Evolutionary conservation across 2,329 filamentous ascomycete species (phyloP).

Genomic region (Cordyceps farinosa): DNA sequence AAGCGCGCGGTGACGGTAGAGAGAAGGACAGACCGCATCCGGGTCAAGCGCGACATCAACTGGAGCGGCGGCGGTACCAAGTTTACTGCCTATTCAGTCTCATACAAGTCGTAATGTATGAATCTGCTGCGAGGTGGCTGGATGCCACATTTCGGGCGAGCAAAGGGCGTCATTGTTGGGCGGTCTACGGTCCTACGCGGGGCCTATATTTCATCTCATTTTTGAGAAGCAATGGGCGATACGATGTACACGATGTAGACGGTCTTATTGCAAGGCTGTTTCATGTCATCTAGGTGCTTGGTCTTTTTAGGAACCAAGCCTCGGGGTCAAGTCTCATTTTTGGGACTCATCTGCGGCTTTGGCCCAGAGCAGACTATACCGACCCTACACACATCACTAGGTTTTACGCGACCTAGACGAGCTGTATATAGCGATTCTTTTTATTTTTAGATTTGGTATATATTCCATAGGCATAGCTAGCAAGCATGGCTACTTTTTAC

Average conservation of each 20-base stretch:
- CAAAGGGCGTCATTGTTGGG: too few relatives aligned
- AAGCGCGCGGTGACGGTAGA: not conserved
- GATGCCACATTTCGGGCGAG: not conserved
- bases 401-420: not conserved
- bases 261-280: not conserved
- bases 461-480: not conserved
- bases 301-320: too few relatives aligned
- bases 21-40: not conserved
- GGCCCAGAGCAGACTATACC: not conserved
- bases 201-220: not conserved
- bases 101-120: conserved; percentile 4
- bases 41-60: not conserved
- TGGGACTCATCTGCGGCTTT: not conserved
- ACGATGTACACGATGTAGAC: not conserved
- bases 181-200: too few relatives aligned
- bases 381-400: not conserved
- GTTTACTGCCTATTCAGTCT: conserved; percentile 8
- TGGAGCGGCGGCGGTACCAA: not conserved
- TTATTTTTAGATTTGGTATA: conserved; percentile 2
- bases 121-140: not conserved
- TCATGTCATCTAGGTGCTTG: not conserved
- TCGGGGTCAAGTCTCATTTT: not conserved
- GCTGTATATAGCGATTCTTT: not conserved
- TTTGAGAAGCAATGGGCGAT: not conserved
- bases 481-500: not conserved